These are phyloP conservation scores for Deuterostichococcus epilithicus DNA, from an alignment of 139 green algal species.

Conservation along the genomic window DNA sequence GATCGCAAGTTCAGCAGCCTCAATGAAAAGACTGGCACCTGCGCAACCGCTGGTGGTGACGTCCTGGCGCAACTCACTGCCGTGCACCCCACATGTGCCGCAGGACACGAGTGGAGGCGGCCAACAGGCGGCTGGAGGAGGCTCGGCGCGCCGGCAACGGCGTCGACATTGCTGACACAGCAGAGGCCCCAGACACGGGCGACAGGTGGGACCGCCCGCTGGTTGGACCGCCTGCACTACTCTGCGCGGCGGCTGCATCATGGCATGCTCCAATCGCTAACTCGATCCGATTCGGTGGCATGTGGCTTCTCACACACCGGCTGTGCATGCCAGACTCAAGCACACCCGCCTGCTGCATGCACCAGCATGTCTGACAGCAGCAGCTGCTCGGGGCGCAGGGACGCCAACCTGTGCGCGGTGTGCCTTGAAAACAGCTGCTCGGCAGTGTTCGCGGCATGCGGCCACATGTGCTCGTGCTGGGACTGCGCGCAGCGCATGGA, in stretches of 20 bases:
- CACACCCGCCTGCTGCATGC: too few species aligned
- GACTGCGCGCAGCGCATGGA: conserved; percentile 9
- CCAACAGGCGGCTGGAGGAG: background rate
- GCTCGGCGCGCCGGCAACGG: too few species aligned
- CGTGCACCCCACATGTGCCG: too few species aligned
- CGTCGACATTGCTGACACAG: background rate
- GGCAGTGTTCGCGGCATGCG: conserved; percentile 22
- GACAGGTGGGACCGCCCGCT: background rate
- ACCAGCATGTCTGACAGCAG: too few species aligned
- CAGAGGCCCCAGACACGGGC: too few species aligned
- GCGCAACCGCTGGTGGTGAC: too few species aligned
- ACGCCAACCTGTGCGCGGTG: conserved; percentile 4
- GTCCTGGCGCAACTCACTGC: too few species aligned
- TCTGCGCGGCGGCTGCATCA: background rate
- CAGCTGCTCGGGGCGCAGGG: background rate
- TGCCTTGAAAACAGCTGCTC: conserved; percentile 12
- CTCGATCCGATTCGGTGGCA: background rate
- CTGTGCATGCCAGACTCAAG: too few species aligned
- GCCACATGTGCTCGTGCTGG: conserved; percentile 29
- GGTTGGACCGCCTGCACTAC: background rate
- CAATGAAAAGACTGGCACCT: too few species aligned
- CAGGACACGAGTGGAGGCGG: background rate
- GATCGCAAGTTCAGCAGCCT: too few species aligned
- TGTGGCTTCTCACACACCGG: background rate
- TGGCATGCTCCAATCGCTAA: background rate